These are phyloP conservation scores for Teratosphaeria gauchensis DNA, from an alignment of 2,329 filamentous ascomycete genomes.

Conservation along the genomic window DNA sequence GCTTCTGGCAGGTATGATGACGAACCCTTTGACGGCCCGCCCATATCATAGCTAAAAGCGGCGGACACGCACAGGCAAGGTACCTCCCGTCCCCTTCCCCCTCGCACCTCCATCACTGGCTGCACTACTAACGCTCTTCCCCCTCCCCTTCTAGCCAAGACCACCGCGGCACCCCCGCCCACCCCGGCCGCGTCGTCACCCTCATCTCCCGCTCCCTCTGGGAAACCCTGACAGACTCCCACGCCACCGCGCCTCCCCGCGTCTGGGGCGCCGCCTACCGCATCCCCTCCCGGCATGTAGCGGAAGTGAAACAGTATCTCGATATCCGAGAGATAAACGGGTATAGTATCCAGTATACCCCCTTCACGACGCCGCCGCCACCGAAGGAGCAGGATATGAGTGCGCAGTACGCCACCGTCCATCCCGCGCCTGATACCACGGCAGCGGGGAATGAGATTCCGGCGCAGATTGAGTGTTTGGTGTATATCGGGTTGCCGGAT, in stretches of 20 bases:
- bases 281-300: conserved; percentile 72
- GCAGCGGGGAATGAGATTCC: conserved; percentile 4
- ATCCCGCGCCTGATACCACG: conserved; percentile 1
- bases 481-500: conserved; percentile 88
- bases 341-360: conserved; percentile 85
- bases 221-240: conserved; percentile 60
- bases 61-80: conserved; percentile 19
- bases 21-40: neutral
- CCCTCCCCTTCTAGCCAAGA: no score
- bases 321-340: conserved; percentile 97
- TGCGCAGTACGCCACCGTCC: conserved; percentile 8
- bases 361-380: conserved; percentile 50
- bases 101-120: no score
- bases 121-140: no score
- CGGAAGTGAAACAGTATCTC: conserved; percentile 78
- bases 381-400: conserved; percentile 48
- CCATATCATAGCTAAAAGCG: conserved; percentile 5
- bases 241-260: conserved; percentile 49
- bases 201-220: conserved; percentile 79
- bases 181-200: conserved; percentile 85
- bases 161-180: conserved; percentile 81
- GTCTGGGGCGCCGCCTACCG: conserved; percentile 77
- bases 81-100: conserved; percentile 11
- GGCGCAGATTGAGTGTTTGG: conserved; percentile 49
- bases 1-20: conserved; percentile 90